Evolutionary conservation across 2,329 filamentous ascomycete genomes (phyloP), one percentile per base, ranked within the genome.

Genomic region (Cladosporium velox): DNA sequence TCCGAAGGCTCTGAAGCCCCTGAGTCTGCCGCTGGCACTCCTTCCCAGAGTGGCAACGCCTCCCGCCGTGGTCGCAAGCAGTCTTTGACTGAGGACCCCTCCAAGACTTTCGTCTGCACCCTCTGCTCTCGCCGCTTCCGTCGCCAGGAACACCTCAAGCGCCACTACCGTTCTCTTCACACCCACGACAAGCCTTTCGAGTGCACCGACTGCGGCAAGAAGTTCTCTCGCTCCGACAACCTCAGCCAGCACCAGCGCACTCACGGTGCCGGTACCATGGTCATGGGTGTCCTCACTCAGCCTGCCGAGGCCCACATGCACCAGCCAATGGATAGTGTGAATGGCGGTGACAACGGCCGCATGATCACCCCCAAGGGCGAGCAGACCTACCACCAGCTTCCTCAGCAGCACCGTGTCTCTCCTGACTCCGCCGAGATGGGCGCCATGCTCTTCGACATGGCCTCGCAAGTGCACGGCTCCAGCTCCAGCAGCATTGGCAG

Each of bases 181-280:
- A 99, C 95, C 1, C 90, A 96, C 77, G 95, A 98, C 78, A 99
- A 98, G 88, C 95, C 95, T 5, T 99, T 98, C 75, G 92, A 96
- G 82, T 99, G 95, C 85, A 87, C 89, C 71, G 94, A 99, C 82
- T 99, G 95, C 76, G 94, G 95, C 74, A 99, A 99, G 90, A 97
- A 96, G 85, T 99, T 98, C 83, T 98, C 94, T 24, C 90, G 95
- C 74, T 96, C 92, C 73, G 95, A 99, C 82, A 99, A 99, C 84
- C 87, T 99, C 18, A 91, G 93, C 28, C 95, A 99, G 82, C 95
- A 99, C 78, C 90, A 95, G 70, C 89, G 95, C 69, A 99, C 95
- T 4, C 95, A 99, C 76, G 93, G 93, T 65, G 90, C 89, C 67
- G 92, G 93, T 68, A 91, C 93, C 68, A 91, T 97, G 71, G 89